phyloP scores from a whole-genome alignment of 2,329 filamentous ascomycete species.

The Cladosporium oxysporum region DNA sequence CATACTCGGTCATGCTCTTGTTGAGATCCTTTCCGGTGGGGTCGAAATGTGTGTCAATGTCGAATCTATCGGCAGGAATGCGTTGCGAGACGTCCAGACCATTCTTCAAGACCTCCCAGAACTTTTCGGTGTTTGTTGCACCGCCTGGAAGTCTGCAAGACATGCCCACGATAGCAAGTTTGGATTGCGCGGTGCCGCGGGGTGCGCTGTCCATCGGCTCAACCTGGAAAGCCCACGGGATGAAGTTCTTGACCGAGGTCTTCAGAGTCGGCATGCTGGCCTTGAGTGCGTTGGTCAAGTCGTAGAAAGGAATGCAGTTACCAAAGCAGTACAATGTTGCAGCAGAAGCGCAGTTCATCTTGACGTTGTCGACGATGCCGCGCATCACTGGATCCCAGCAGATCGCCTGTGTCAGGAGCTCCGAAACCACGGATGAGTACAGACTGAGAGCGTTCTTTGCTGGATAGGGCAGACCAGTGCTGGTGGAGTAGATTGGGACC shows the following conservation, averaged over 20 bases:
- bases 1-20: slow-evolving; percentile 36
- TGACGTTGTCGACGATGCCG: slow-evolving; percentile 26
- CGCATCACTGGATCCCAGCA: slow-evolving; percentile 32
- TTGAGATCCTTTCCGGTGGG: slow-evolving; percentile 38
- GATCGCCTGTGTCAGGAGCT: slow-evolving; percentile 32
- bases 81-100: slow-evolving; percentile 25
- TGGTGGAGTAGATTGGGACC: slow-evolving; percentile 39
- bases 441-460: slow-evolving; percentile 29
- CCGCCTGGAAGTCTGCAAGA: slow-evolving; percentile 30
- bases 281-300: slow-evolving; percentile 25
- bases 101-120: slow-evolving; percentile 29
- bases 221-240: slow-evolving; percentile 16
- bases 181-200: slow-evolving; percentile 9
- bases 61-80: slow-evolving; percentile 33
- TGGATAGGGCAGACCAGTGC: slow-evolving; percentile 34
- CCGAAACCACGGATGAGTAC: slow-evolving; percentile 26
- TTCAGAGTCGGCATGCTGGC: slow-evolving; percentile 15
- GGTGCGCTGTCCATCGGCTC: background rate
- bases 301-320: slow-evolving; percentile 29
- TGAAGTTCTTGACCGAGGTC: slow-evolving; percentile 9
- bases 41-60: slow-evolving; percentile 38
- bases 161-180: slow-evolving; percentile 33
- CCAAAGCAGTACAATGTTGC: slow-evolving; percentile 26
- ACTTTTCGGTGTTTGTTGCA: slow-evolving; percentile 24
- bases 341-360: background rate